A percentile compares a stretch with the other conserved stretches of the same genome.
These are phyloP conservation scores for Dryas alaskensis DNA, from an alignment of 306 rosid genomes.

Conservation along the genomic window DNA sequence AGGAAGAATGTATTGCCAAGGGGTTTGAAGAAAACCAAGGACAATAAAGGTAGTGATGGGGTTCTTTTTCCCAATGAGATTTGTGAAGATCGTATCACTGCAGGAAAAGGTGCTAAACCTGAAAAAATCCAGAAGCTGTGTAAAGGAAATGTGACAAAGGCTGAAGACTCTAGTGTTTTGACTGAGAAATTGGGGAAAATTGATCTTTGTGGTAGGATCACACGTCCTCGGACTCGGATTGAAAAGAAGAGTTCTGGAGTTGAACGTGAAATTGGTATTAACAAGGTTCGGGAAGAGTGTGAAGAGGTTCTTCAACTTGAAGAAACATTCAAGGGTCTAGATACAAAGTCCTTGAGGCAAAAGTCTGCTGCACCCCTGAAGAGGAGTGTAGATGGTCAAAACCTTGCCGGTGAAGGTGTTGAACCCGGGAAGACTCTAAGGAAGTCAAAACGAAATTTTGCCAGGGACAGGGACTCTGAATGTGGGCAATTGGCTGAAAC, in stretches of 20 bases:
- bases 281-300: neutral
- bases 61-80: neutral
- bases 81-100: neutral
- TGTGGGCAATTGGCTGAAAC: neutral
- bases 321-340: constrained; percentile 10
- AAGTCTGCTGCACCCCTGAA: constrained; percentile 15
- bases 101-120: neutral
- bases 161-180: constrained; percentile 1
- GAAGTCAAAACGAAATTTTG: constrained; percentile 2
- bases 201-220: constrained; percentile 11
- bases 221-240: constrained; percentile 14
- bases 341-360: neutral
- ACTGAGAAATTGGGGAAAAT: neutral
- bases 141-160: neutral
- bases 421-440: neutral
- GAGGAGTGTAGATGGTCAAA: neutral
- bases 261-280: neutral
- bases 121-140: neutral
- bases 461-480: neutral
- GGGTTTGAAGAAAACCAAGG: constrained; percentile 9
- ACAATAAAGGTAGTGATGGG: constrained; percentile 8
- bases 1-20: neutral
- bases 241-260: constrained; percentile 7
- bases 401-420: constrained; percentile 1
- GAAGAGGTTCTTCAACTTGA: constrained; percentile 17